Evolutionary conservation across 208 protist genomes (phyloP).

Genomic region (Acanthamoeba culbertsoni): DNA sequence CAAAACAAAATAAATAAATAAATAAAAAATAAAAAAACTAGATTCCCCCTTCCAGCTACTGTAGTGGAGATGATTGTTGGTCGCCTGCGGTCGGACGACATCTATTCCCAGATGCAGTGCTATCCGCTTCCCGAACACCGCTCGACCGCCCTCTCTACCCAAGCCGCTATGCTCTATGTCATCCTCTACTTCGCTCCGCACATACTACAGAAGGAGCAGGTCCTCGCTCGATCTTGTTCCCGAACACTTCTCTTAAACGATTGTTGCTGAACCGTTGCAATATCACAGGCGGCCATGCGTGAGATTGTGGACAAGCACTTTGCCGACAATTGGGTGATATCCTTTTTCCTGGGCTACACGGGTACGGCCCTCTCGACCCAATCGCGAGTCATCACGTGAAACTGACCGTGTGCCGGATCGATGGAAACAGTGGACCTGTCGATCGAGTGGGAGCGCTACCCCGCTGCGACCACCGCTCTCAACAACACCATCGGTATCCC

Average conservation of each 20-base stretch:
- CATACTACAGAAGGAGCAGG: conserved; percentile 87
- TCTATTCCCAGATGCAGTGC: conserved; percentile 91
- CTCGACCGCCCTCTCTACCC: conserved; percentile 89
- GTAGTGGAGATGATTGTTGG: conserved; percentile 90
- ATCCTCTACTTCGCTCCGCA: conserved; percentile 97
- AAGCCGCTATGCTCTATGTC: conserved; percentile 94
- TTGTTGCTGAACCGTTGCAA: neutral
- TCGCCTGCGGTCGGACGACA: conserved; percentile 93
- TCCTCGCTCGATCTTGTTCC: conserved; percentile 60
- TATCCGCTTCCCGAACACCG: conserved; percentile 95
- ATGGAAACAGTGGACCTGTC: conserved; percentile 85
- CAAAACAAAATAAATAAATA: neutral
- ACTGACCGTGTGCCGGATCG: neutral
- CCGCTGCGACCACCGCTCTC: conserved; percentile 91
- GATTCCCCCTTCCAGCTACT: conserved; percentile 18
- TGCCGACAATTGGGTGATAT: conserved; percentile 97
- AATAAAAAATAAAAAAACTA: neutral
- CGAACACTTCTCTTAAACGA: neutral
- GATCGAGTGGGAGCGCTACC: conserved; percentile 91
- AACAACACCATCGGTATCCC: conserved; percentile 87
- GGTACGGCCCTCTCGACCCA: conserved; percentile 90
- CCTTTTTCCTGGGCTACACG: conserved; percentile 96
- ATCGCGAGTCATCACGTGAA: conserved; percentile 15
- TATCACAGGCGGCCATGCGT: conserved; percentile 90
- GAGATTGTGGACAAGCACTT: conserved; percentile 99